These are phyloP conservation scores for Colletotrichum truncatum DNA, from an alignment of 2,329 filamentous ascomycete genomes.

Conservation along the genomic window DNA sequence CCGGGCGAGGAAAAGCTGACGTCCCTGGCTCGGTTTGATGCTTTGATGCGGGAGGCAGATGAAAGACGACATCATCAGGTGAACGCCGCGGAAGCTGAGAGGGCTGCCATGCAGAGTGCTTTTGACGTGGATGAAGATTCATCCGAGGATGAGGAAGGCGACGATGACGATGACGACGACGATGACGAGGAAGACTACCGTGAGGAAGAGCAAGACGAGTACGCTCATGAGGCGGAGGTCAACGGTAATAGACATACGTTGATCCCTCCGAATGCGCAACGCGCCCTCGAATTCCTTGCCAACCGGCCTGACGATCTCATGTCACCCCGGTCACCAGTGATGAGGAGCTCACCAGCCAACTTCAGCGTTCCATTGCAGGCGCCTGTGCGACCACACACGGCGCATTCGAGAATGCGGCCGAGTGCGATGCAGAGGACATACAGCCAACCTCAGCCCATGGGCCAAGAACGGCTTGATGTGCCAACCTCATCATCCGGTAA, in stretches of 20 bases:
- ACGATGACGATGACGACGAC: conserved; percentile 49
- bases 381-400: conserved; percentile 59
- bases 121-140: conserved; percentile 61
- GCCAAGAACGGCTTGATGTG: conserved; percentile 34
- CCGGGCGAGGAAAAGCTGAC: conserved; percentile 71
- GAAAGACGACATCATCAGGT: conserved; percentile 55
- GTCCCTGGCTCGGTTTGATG: conserved; percentile 72
- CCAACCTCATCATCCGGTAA: conserved; percentile 36
- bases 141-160: conserved; percentile 51
- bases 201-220: conserved; percentile 52
- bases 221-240: conserved; percentile 41
- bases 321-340: conserved; percentile 44
- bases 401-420: conserved; percentile 59
- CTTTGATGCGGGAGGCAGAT: conserved; percentile 70
- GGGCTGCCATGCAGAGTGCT: conserved; percentile 52
- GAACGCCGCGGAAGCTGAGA: conserved; percentile 39
- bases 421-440: conserved; percentile 52
- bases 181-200: conserved; percentile 51
- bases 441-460: conserved; percentile 58
- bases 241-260: conserved; percentile 40
- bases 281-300: conserved; percentile 60
- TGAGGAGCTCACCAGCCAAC: conserved; percentile 34
- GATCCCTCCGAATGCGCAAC: conserved; percentile 57
- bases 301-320: conserved; percentile 48
- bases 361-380: conserved; percentile 31